These are phyloP conservation scores for Neoconidiobolus thromboides DNA, from an alignment of 371 early-diverging fungal genomes.

Conservation along the genomic window DNA sequence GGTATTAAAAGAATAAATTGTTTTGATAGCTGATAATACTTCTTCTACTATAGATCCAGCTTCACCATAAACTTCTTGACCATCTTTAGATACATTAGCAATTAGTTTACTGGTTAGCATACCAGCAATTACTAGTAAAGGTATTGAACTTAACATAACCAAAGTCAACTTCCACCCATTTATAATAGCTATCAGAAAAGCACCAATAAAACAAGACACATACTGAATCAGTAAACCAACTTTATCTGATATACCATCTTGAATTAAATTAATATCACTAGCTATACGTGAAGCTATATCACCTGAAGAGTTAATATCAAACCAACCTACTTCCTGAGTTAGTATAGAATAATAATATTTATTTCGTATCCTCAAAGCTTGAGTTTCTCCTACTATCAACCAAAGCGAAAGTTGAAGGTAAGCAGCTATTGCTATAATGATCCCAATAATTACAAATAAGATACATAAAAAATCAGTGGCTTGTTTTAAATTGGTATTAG, in stretches of 20 bases:
- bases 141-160: slow-evolving; percentile 9
- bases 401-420: slow-evolving; percentile 12
- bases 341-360: neutral
- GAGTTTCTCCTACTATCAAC: neutral
- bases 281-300: slow-evolving; percentile 60
- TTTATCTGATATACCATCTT: slow-evolving; percentile 20
- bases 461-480: slow-evolving; percentile 48
- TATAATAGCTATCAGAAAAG: slow-evolving; percentile 13
- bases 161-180: slow-evolving; percentile 32
- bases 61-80: neutral
- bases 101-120: neutral
- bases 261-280: slow-evolving; percentile 46
- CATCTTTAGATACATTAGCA: neutral
- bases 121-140: slow-evolving; percentile 5
- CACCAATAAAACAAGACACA: neutral
- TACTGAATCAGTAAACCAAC: slow-evolving; percentile 9
- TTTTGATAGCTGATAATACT: slow-evolving; percentile 57
- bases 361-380: neutral
- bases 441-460: slow-evolving; percentile 19
- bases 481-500: neutral
- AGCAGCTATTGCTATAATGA: slow-evolving; percentile 13
- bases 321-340: slow-evolving; percentile 22
- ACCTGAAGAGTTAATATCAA: slow-evolving; percentile 59
- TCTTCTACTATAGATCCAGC: slow-evolving; percentile 66
- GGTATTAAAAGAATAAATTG: slow-evolving; percentile 53